Conservation (phyloP, 805 yeast genomes). For the Ogataea nonfermentans region DNA sequence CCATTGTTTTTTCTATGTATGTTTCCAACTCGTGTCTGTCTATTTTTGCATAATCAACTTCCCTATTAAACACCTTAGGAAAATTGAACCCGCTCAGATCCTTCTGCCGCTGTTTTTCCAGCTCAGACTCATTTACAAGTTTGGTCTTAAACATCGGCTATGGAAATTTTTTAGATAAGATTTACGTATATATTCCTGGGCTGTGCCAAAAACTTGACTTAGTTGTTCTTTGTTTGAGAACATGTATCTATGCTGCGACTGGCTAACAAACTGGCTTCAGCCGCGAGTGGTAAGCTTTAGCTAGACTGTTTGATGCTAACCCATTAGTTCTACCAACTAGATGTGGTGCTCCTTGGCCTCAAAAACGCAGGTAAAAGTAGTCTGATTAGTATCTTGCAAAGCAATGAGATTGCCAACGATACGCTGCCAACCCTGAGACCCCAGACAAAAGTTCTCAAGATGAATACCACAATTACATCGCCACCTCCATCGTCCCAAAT, state of each 20-base stretch:
- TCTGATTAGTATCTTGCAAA: slow-evolving; percentile 20
- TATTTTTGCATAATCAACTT: slow-evolving; percentile 40
- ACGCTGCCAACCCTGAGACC: slow-evolving; percentile 29
- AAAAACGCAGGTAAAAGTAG: slow-evolving; percentile 33
- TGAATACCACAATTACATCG: slow-evolving; percentile 9
- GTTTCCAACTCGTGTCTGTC: slow-evolving; percentile 37
- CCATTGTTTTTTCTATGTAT: slow-evolving; percentile 40
- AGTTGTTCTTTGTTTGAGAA: neutral
- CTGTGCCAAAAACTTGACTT: neutral
- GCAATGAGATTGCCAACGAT: slow-evolving; percentile 10
- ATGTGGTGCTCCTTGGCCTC: slow-evolving; percentile 30
- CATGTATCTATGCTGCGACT: slow-evolving; percentile 5
- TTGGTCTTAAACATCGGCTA: slow-evolving; percentile 14
- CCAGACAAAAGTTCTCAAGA: slow-evolving; percentile 13
- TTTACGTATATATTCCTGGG: neutral
- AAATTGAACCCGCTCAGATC: slow-evolving; percentile 27
- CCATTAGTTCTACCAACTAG: slow-evolving; percentile 26
- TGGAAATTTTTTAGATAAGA: slow-evolving; percentile 10
- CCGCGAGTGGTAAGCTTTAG: slow-evolving; percentile 20
- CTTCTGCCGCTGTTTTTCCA: slow-evolving; percentile 11
- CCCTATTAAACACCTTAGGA: slow-evolving; percentile 36
- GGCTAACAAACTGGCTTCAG: slow-evolving; percentile 11
- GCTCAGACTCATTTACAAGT: slow-evolving; percentile 18
- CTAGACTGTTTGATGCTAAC: neutral
- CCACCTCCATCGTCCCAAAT: slow-evolving; percentile 13